Evolutionary conservation across 768 basidiomycete species (phyloP), one percentile per base, ranked within the genome.

Genomic region (Tylopilus plumbeoviolaceoides): DNA sequence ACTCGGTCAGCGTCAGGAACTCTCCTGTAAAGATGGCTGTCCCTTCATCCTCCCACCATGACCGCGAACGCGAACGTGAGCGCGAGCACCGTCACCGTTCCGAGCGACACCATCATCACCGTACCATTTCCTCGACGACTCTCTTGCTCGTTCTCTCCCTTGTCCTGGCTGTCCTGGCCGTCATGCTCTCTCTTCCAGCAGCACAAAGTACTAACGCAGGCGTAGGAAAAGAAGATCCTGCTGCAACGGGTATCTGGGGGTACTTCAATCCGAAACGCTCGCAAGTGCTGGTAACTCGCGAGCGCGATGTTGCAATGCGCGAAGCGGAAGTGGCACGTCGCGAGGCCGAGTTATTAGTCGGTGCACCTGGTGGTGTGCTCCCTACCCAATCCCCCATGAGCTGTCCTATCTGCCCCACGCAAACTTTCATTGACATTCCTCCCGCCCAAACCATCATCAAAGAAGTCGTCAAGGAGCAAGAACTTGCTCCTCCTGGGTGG

Each of bases 311-410:
- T 52, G 90, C 91, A 44, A 71, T 80, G 58, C 89, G 91, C 51
- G 91, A 93, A 67, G 87, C 89, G 1, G 91, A 93, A 60, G 91
- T 93, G 40, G 91, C 91, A 20, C 87, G 88, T 55, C 88, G 91
- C 38, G 91, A 93, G 63, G 91, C 91, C 27, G 91, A 92, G 59
- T 70, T 92, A 38, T 81, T 93, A 33, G 85, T 81, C 15, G 91
- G 88, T 42, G 86, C 89, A 1, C 89, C 90, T 1, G 91, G 87
- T 18, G 91, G 91, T 35, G 85, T 92, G 21, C 70, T 88, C 44
- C 78, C 84, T 7, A 58, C 75, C 0, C 78, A 80, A 5, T 70
- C 83, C 1, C 74, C 84, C 3, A 56, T 72, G 35, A 56, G 73
- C 9, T 91, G 88, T 62, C 78, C 89, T 0, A 57, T 77, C 1